Base-by-base conservation (phyloP, 2,329 filamentous ascomycete genomes). In the Cadophora luteo-olivacea region DNA sequence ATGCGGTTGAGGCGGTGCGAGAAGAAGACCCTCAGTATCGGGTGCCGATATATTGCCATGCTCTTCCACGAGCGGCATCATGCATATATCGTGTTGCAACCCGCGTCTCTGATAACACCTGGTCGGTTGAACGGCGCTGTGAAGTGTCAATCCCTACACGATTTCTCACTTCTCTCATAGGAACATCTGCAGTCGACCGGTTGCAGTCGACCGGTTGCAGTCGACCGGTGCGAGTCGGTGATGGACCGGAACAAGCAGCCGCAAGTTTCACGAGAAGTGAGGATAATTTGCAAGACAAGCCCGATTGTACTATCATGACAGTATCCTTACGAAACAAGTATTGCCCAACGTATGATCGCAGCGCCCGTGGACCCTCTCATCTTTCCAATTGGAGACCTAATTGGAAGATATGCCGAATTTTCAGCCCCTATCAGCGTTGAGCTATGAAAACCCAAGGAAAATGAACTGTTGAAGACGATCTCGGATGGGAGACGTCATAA, bases 161-260 rank as follows among this genome's bases (percentile, higher is more conserved):
- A 32, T n/a, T 12, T n/a, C 7, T 14, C 29, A 55, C 29, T 5
- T 33, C 25, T 55, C 24, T 55, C 33, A 14, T 25, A 7, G 4
- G 29, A 54, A 54, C 12, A 11, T 54, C 51, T n/a, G 52, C 52
- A 14, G 24, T 25, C 29, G 36, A 38, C 8, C 36, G 36, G 51
- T 25, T n/a, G n/a, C n/a, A n/a, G n/a, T n/a, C n/a, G n/a, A n/a
- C n/a, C n/a, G n/a, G n/a, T n/a, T n/a, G 52, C 52, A 14, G 24
- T 25, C 29, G 36, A 38, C 8, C 36, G 36, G 51, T 25, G 24
- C 14, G 11, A 36, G 61, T 61, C 41, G 54, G 57, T 24, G 49
- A 65, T 32, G 61, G 45, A 62, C 65, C 51, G 54, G 65, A 67
- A 65, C 65, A n/a, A 58, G 54, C 36, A 52, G 24, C 36, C 24